Percentiles rank a stretch among this genome's conserved stretches.
Conservation (phyloP, 371 early-diverging fungal species). For the Mucor plumbeus region DNA sequence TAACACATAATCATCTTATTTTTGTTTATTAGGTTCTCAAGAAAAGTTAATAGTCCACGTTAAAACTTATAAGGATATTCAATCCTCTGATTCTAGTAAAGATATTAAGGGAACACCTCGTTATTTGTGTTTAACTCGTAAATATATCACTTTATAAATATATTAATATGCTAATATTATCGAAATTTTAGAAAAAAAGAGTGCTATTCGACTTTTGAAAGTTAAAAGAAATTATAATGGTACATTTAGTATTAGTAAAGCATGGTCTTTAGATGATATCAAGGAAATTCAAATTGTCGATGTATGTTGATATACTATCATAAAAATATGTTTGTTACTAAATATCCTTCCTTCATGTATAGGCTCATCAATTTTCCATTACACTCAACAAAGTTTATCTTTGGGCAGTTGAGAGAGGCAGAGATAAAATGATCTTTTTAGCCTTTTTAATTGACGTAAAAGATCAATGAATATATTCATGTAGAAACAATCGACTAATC, state of each 20-base stretch:
- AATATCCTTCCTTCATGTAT: not conserved
- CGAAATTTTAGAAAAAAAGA: constrained; percentile 43
- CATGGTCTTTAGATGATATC: constrained; percentile 66
- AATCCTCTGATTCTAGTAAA: constrained; percentile 35
- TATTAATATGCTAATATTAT: not conserved
- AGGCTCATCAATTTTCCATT: constrained; percentile 56
- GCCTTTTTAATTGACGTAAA: constrained; percentile 54
- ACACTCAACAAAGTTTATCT: constrained; percentile 52
- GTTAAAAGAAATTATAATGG: constrained; percentile 62
- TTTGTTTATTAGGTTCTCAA: constrained; percentile 23
- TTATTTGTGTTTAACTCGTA: constrained; percentile 55
- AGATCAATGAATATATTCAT: not conserved
- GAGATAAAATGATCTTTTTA: constrained; percentile 55
- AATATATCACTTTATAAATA: not conserved
- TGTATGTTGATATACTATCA: constrained; percentile 33
- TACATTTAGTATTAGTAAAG: constrained; percentile 60
- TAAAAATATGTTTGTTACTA: not conserved
- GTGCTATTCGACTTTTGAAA: constrained; percentile 58
- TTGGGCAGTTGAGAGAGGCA: constrained; percentile 57
- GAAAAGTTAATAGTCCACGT: constrained; percentile 51
- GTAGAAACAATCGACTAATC: too few relatives aligned
- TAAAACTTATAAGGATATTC: constrained; percentile 57
- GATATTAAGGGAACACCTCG: constrained; percentile 55
- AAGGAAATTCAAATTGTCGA: constrained; percentile 60
- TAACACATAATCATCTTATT: not conserved